Evolutionary conservation across 768 basidiomycete species (phyloP), one percentile per base, ranked within the genome.

Genomic region (Sutorius australiensis): DNA sequence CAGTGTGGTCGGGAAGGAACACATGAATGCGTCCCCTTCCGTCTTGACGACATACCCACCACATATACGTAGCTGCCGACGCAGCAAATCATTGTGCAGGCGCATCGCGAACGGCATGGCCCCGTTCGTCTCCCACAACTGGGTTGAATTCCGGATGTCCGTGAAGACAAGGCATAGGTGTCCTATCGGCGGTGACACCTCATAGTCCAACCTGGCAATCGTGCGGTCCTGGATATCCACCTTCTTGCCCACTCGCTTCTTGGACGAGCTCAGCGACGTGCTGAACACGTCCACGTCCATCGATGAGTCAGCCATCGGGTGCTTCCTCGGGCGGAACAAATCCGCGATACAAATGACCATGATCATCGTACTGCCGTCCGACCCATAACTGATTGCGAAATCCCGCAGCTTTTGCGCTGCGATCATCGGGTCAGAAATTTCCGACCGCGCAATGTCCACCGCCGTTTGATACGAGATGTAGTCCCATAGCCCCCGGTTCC

Each of bases 21-120:
- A 94, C 90, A 99, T 95, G 77, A 99, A 99, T 0, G 95, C 86
- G 64, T 98, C 97, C 28, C 97, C 97, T 84, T 99, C 97, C 11
- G 97, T 99, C 73, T 99, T 99, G 64, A 98, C 95, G 72, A 98
- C 93, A 69, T 98, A 99, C 1, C 97, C 97, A 28, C 94, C 94
- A 62, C 94, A 95, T 38, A 88, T 77, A 28, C 95, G 83, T 31
- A 98, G 74, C 55, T 88, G 85, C 6, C 95, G 80, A 19, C 97
- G 84, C 42, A 98, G 78, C 21, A 98, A 77, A 46, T 74, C 78
- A 67, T 98, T 95, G 72, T 99, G 97, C 59, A 93, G 71, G 27
- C 84, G 83, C 79, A 97, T 95, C 3, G 95, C 94, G 0, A 87
- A 88, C 19, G 88, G 84, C 95, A 98, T 99, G 3, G 95, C 94